phyloP scores from a whole-genome alignment of 2,329 filamentous ascomycete genomes.

The Colletotrichum echinochloae region DNA sequence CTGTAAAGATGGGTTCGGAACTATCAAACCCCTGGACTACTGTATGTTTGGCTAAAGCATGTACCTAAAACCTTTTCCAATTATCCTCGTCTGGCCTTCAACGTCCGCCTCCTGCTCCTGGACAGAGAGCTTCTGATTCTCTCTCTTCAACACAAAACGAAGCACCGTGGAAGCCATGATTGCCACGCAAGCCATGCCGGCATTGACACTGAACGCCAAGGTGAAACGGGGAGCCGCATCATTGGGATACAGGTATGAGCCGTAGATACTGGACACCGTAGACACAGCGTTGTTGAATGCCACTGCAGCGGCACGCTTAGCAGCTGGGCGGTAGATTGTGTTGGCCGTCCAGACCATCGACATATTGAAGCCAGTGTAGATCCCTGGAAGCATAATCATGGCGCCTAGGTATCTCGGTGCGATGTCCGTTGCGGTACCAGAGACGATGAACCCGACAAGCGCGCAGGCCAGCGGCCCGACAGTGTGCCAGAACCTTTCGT shows the following conservation, averaged over 20 bases:
- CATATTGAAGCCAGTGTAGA: constrained; percentile 45
- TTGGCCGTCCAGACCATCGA: constrained; percentile 44
- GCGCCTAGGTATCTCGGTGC: constrained; percentile 40
- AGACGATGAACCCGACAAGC: constrained; percentile 39
- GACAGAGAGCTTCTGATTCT: constrained; percentile 43
- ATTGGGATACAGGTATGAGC: constrained; percentile 45
- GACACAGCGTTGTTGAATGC: constrained; percentile 45
- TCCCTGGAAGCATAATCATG: constrained; percentile 44
- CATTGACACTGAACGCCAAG: constrained; percentile 45
- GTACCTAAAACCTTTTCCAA: constrained; percentile 41
- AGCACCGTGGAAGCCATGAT: constrained; percentile 42
- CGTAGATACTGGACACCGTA: constrained; percentile 44
- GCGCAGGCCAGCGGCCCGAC: constrained; percentile 29
- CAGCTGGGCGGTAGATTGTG: constrained; percentile 42
- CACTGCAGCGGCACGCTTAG: constrained; percentile 42
- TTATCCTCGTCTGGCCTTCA: constrained; percentile 1
- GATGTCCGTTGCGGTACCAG: constrained; percentile 19
- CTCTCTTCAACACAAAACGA: constrained; percentile 42
- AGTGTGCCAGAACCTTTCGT: constrained; percentile 39
- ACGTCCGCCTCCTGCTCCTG: constrained; percentile 41
- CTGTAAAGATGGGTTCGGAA: not conserved
- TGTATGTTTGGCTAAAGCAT: not conserved
- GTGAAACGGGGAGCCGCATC: constrained; percentile 44
- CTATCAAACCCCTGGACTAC: fast-evolving
- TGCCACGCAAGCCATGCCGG: constrained; percentile 44